Evolutionary conservation across 192 early-diverging fungal species (phyloP).

Genomic region (Gamsiella multidivaricata): DNA sequence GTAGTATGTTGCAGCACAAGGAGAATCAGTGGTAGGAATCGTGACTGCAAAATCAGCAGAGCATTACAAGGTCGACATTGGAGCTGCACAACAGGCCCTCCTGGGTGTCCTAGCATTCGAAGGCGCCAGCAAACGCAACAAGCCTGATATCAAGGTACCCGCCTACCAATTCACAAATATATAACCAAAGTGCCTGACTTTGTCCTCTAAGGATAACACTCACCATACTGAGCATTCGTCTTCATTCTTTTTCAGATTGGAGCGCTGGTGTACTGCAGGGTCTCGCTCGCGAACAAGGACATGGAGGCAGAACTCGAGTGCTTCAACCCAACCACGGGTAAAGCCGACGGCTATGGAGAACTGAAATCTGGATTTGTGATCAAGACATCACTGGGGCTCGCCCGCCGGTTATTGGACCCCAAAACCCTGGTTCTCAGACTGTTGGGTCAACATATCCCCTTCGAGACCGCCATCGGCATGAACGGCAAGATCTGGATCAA

Average conservation of each 20-base stretch:
- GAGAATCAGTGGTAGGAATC: constrained; percentile 91
- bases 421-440: constrained; percentile 75
- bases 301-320: constrained; percentile 99
- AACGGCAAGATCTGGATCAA: constrained; percentile 97
- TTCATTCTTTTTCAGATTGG: constrained; percentile 61
- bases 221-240: neutral
- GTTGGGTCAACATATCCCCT: constrained; percentile 78
- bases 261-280: constrained; percentile 83
- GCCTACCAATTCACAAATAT: too few species aligned
- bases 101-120: constrained; percentile 90
- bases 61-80: constrained; percentile 92
- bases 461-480: constrained; percentile 91
- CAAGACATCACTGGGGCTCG: constrained; percentile 83
- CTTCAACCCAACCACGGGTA: constrained; percentile 80
- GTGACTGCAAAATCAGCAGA: constrained; percentile 77
- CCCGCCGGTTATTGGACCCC: constrained; percentile 74
- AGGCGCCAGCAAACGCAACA: constrained; percentile 91
- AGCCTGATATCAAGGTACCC: constrained; percentile 80
- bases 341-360: constrained; percentile 92
- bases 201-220: too few species aligned
- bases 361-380: constrained; percentile 83
- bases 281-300: constrained; percentile 90
- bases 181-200: too few species aligned
- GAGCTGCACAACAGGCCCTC: constrained; percentile 86
- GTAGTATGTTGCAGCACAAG: constrained; percentile 87